These are phyloP conservation scores for Collybia sp. DNA, from an alignment of 768 basidiomycete species.

Conservation along the genomic window DNA sequence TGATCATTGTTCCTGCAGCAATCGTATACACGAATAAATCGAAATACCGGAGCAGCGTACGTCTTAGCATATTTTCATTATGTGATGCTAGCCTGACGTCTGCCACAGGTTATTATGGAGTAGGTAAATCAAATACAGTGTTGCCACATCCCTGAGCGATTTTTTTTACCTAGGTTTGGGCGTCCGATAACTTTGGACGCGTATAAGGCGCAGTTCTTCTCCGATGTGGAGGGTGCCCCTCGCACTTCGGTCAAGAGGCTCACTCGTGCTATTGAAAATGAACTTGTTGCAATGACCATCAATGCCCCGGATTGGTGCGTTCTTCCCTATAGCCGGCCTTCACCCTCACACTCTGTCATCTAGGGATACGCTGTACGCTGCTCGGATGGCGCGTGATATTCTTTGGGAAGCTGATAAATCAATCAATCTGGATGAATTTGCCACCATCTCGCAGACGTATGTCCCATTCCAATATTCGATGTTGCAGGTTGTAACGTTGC, in stretches of 20 bases:
- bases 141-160: conserved; percentile 6
- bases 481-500: conserved; percentile 7
- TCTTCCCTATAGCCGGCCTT: conserved; percentile 1
- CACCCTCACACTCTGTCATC: conserved; percentile 3
- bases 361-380: conserved; percentile 88
- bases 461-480: conserved; percentile 19
- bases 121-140: conserved; percentile 26
- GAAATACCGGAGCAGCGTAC: conserved; percentile 87
- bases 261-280: conserved; percentile 67
- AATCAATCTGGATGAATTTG: conserved; percentile 78
- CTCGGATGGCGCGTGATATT: conserved; percentile 89
- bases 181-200: conserved; percentile 70
- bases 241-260: conserved; percentile 84
- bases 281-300: conserved; percentile 72
- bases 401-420: conserved; percentile 84
- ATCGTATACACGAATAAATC: conserved; percentile 96
- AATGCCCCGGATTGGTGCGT: conserved; percentile 93
- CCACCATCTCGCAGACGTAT: conserved; percentile 87
- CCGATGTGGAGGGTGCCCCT: conserved; percentile 57
- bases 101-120: conserved; percentile 65
- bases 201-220: conserved; percentile 76
- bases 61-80: conserved; percentile 25
- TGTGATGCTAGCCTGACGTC: not conserved
- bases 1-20: conserved; percentile 74
- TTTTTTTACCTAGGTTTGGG: conserved; percentile 62